Conservation (phyloP, 2,329 filamentous ascomycete genomes). For the Kalmusia sp. region DNA sequence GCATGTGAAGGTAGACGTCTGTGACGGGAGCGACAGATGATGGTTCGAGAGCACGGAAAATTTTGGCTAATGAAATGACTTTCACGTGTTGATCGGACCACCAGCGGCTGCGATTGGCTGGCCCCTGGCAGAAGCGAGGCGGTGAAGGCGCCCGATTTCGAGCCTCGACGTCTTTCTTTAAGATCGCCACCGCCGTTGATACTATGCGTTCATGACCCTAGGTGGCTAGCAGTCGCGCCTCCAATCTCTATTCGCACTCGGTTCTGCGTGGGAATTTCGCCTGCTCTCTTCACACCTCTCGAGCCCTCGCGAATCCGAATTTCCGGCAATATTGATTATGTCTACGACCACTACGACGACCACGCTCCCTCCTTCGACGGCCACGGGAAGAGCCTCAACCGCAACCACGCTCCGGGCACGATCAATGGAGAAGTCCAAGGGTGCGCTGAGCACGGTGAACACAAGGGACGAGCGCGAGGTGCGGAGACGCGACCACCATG, state of each 20-base stretch:
- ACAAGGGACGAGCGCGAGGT: slow-evolving; percentile 46
- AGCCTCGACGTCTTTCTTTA: slow-evolving; percentile 24
- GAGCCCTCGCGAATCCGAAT: too few relatives aligned
- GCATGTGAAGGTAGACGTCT: slow-evolving; percentile 1
- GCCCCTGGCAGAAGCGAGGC: slow-evolving; percentile 34
- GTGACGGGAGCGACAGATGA: slow-evolving; percentile 10
- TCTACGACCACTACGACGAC: slow-evolving; percentile 4
- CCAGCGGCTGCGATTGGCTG: slow-evolving; percentile 6
- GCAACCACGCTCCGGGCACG: slow-evolving; percentile 4
- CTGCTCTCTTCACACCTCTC: neutral
- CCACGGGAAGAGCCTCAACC: neutral
- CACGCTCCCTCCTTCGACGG: neutral
- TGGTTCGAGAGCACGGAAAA: slow-evolving; percentile 22
- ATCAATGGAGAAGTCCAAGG: slow-evolving; percentile 21
- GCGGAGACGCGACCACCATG: slow-evolving; percentile 62
- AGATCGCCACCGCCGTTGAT: slow-evolving; percentile 24
- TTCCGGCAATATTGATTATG: neutral
- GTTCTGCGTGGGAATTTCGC: neutral
- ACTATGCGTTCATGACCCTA: neutral
- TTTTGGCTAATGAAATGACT: slow-evolving; percentile 29
- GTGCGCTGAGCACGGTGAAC: slow-evolving; percentile 17
- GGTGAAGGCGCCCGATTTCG: slow-evolving; percentile 6
- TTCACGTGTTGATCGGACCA: slow-evolving; percentile 38
- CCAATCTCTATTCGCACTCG: neutral
- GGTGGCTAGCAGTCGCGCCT: too few relatives aligned